phyloP scores from a whole-genome alignment of 1,139 yeast genomes.

The Debaryomyces psychrophilus region DNA sequence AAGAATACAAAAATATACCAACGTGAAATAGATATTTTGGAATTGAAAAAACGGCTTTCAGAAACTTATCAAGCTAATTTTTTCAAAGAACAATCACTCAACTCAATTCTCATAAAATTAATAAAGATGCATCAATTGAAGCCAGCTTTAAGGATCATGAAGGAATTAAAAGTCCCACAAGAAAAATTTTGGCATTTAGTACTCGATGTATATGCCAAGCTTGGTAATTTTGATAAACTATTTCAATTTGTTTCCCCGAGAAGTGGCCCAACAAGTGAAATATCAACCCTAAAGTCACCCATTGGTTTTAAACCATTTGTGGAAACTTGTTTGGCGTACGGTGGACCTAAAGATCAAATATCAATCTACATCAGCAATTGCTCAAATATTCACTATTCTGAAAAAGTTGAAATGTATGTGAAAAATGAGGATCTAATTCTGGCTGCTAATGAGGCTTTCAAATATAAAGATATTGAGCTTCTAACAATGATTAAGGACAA shows the following conservation, averaged over 20 bases:
- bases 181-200: conserved; percentile 68
- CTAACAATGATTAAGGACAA: conserved; percentile 38
- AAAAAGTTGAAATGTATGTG: conserved; percentile 53
- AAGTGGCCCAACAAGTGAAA: conserved; percentile 19
- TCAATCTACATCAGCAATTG: conserved; percentile 41
- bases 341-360: conserved; percentile 47
- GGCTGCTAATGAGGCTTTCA: conserved; percentile 66
- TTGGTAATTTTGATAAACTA: conserved; percentile 65
- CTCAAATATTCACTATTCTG: conserved; percentile 35
- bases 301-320: conserved; percentile 75
- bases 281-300: conserved; percentile 56
- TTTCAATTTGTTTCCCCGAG: conserved; percentile 42
- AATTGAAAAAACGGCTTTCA: conserved; percentile 56
- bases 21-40: conserved; percentile 54
- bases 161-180: conserved; percentile 64
- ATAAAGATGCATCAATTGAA: conserved; percentile 61
- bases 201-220: conserved; percentile 53
- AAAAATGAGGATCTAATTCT: conserved; percentile 54
- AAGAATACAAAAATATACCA: conserved; percentile 38
- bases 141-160: conserved; percentile 57
- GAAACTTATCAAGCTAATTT: conserved; percentile 60
- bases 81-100: conserved; percentile 51
- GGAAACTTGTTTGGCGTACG: conserved; percentile 51
- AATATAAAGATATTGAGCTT: conserved; percentile 52
- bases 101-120: conserved; percentile 57